Conservation (phyloP, 495 filamentous ascomycete species). For the Neurospora sp. region DNA sequence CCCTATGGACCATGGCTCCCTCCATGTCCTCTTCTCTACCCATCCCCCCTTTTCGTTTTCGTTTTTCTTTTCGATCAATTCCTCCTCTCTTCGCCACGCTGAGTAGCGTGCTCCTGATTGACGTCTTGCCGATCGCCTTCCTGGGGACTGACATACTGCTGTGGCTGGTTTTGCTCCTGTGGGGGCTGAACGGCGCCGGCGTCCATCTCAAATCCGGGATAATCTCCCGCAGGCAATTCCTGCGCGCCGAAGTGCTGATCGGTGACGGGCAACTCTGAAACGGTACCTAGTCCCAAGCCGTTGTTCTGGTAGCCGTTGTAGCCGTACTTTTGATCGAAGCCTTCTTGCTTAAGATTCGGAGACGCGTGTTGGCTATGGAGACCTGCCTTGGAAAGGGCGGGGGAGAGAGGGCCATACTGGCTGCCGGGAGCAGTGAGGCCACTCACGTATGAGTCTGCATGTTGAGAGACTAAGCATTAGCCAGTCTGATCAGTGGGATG, state of each 20-base stretch:
- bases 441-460: not conserved
- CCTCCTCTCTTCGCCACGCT: not conserved
- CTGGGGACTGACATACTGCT: not conserved
- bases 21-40: not conserved
- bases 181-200: not conserved
- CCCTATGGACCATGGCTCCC: not conserved
- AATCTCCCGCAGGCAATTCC: not conserved
- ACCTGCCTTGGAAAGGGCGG: not conserved
- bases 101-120: not conserved
- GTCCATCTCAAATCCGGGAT: not conserved
- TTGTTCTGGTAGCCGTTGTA: not conserved
- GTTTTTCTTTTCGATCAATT: not conserved
- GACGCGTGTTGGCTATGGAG: not conserved
- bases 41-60: not conserved
- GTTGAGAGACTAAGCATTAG: not conserved
- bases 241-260: not conserved
- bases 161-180: not conserved
- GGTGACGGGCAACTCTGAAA: not conserved
- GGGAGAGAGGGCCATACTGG: not conserved
- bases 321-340: not conserved
- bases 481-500: not conserved
- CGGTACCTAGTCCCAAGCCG: not conserved
- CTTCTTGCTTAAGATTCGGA: not conserved
- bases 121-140: not conserved
- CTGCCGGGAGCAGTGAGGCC: not conserved